Conservation (phyloP, 495 filamentous ascomycete genomes). For the Bacidia gigantensis region DNA sequence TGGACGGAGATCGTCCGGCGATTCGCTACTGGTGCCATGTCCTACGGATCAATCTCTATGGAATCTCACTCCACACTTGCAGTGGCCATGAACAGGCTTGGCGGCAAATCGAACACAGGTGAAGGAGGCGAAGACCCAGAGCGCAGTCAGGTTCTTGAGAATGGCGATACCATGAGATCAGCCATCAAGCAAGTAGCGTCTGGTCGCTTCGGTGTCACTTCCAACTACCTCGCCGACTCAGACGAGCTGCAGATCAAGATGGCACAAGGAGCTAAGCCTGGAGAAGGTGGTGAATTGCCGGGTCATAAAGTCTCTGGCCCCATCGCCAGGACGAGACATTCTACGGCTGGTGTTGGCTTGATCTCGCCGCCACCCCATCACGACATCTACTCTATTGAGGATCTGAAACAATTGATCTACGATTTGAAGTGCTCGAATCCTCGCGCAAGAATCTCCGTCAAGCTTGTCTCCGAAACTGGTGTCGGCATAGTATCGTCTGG, state of each 20-base stretch:
- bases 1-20: constrained; percentile 98
- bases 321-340: constrained; percentile 92
- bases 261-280: constrained; percentile 98
- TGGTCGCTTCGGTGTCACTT: constrained; percentile 95
- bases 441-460: constrained; percentile 88
- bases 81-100: constrained; percentile 94
- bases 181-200: constrained; percentile 99
- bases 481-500: constrained; percentile 97
- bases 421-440: constrained; percentile 97
- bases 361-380: constrained; percentile 99
- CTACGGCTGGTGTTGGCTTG: constrained; percentile 94
- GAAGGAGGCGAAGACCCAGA: constrained; percentile 97
- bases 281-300: constrained; percentile 95
- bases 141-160: constrained; percentile 71
- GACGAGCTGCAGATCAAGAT: constrained; percentile 99
- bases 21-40: constrained; percentile 99
- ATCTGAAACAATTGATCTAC: constrained; percentile 97
- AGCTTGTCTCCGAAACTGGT: constrained; percentile 95
- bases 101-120: constrained; percentile 97
- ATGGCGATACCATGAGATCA: constrained; percentile 96
- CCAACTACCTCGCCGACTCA: constrained; percentile 94
- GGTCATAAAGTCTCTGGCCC: constrained; percentile 97
- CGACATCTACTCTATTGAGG: constrained; percentile 99
- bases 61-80: constrained; percentile 96
- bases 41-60: constrained; percentile 98